phyloP scores from a whole-genome alignment of 2,329 filamentous ascomycete species.

The Didymella arachidicola region DNA sequence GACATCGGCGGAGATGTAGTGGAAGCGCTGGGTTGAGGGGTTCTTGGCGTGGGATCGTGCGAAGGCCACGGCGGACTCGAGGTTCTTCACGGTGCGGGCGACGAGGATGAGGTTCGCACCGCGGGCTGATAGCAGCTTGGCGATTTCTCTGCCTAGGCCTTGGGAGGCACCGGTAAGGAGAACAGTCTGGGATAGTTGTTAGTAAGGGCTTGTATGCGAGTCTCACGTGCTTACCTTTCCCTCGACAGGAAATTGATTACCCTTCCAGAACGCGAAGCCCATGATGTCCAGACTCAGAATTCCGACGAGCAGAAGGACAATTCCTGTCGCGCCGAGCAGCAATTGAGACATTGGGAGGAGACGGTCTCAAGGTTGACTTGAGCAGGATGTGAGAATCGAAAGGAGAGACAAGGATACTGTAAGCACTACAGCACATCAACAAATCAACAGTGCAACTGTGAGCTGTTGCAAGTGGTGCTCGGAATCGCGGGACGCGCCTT shows the following conservation, averaged over 20 bases:
- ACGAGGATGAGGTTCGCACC: constrained; percentile 89
- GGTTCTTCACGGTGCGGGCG: constrained; percentile 77
- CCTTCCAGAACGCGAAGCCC: constrained; percentile 68
- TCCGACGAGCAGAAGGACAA: constrained; percentile 48
- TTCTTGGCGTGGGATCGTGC: constrained; percentile 73
- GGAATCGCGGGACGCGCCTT: constrained; percentile 11
- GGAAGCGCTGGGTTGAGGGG: constrained; percentile 76
- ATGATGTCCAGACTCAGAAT: constrained; percentile 61
- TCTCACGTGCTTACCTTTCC: constrained; percentile 68
- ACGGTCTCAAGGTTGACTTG: constrained; percentile 32
- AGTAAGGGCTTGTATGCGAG: neutral
- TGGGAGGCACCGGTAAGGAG: constrained; percentile 91
- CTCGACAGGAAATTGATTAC: constrained; percentile 83
- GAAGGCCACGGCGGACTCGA: constrained; percentile 72
- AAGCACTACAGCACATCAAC: constrained; percentile 13
- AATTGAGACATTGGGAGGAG: constrained; percentile 44
- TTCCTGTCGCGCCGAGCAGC: constrained; percentile 47
- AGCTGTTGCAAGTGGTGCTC: constrained; percentile 5
- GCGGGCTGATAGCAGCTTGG: constrained; percentile 76
- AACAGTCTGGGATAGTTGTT: constrained; percentile 68
- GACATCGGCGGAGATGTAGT: constrained; percentile 84
- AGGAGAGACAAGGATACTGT: constrained; percentile 5
- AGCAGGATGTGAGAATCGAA: neutral
- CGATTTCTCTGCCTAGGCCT: constrained; percentile 84
- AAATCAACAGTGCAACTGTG: neutral